Evolutionary conservation across 768 basidiomycete species (phyloP).

Genomic region (Mycena albidolilacea): DNA sequence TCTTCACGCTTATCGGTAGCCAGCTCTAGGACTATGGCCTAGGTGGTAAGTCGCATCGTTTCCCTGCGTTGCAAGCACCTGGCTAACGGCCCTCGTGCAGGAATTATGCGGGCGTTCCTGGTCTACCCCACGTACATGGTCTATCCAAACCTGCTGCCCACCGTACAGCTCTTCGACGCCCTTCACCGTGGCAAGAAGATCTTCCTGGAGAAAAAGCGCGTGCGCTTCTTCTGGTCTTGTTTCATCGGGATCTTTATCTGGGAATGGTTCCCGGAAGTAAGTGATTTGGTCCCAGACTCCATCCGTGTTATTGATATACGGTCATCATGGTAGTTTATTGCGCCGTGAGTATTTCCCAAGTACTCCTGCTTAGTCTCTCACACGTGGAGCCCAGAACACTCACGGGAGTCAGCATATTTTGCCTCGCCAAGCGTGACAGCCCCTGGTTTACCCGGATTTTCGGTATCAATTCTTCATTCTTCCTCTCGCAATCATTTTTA

Average conservation of each 20-base stretch:
- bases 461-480: constrained; percentile 48
- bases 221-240: constrained; percentile 69
- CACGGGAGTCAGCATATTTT: constrained; percentile 73
- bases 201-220: constrained; percentile 64
- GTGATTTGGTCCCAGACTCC: constrained; percentile 33
- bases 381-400: constrained; percentile 49
- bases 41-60: constrained; percentile 48
- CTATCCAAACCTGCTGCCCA: constrained; percentile 57
- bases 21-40: constrained; percentile 58
- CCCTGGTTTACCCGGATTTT: constrained; percentile 68
- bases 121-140: constrained; percentile 53
- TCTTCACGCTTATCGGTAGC: constrained; percentile 55
- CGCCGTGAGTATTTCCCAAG: constrained; percentile 8
- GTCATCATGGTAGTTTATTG: constrained; percentile 4
- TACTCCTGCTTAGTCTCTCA: neutral
- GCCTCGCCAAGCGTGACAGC: constrained; percentile 64
- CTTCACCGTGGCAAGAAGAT: constrained; percentile 62
- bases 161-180: constrained; percentile 59
- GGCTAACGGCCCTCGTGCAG: neutral
- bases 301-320: constrained; percentile 22
- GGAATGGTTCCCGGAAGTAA: constrained; percentile 66
- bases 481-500: neutral
- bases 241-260: constrained; percentile 68
- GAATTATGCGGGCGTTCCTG: constrained; percentile 28
- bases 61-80: neutral